Evolutionary conservation across 163 green algal genomes (phyloP), one percentile per base, ranked within the genome.

Genomic region (Scenedesmus sp.): DNA sequence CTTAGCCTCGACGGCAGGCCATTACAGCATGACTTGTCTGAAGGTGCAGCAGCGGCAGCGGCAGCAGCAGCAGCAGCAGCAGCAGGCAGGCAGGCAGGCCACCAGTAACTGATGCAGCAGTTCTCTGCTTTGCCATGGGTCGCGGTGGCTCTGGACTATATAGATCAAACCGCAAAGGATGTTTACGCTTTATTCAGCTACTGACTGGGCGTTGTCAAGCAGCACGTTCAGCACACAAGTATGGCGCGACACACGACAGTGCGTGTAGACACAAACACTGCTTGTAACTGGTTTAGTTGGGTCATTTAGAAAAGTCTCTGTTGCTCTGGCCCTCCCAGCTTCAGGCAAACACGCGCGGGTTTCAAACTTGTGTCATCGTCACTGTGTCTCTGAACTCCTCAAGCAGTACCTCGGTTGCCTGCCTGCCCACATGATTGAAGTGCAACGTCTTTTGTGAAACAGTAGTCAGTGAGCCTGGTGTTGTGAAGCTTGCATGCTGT

Each of bases 331-430:
- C 70, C 23, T 52, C 23, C 6, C 23, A 52, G 7, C 23, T 15
- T 23, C 20, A 79, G 70, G 23, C 4, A 52, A 52, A 52, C 23
- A 79, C 70, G 70, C 70, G 20, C 70, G 20, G 70, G 70, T 79
- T 79, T 79, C 70, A 79, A 79, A 77, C 46, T 52, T 79, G 70
- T 79, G 70, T 79, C 70, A 79, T 79, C 70, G 70, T 52, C 70
- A 79, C 23, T 20, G 3, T 79, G 4, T 23, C 70, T 79, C 7
- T 23, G 23, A 79, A 79, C 70, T 13, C 23, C 23, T 79, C 70
- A 46, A 8, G 70, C 70, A 79, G 70, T 79, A 79, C 70, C 70
- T 79, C 70, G 70, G 70, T 79, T 23, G 23, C 5, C 23, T 23
- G 12, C 12, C 23, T 4, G 18, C 23, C 46, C 6, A 52, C 46